Evolutionary conservation across 768 basidiomycete genomes (phyloP), one percentile per base, ranked within the genome.

Genomic region (Mycena amicta): DNA sequence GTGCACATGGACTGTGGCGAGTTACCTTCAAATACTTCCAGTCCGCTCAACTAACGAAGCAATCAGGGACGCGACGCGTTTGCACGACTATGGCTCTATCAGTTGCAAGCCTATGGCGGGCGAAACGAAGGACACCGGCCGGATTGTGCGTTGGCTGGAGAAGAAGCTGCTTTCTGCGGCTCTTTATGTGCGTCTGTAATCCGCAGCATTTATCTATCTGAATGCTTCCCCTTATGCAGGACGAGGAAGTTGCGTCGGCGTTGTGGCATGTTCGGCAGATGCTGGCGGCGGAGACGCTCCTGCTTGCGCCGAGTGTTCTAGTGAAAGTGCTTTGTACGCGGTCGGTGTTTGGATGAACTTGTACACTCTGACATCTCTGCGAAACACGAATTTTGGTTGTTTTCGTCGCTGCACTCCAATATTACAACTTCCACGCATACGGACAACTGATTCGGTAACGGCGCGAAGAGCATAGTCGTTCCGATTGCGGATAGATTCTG

Each of bases 201-300:
- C 18, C 4, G n/a, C 11, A 22, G 23, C 18, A 3, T 45, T n/a
- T n/a, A n/a, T n/a, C 8, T 16, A 37, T 5, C 50, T 18, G n/a
- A 18, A 27, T 22, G 11, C 5, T 31, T 3, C 27, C 26, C 30
- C 16, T 20, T 40, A 31, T 28, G 12, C 20, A 63, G 62, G 53
- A 59, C 27, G 25, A 22, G 1, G 62, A 52, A 18, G 62, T 56
- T 6, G 62, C 58, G 8, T 56, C 54, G 6, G 58, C 62, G 1
- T 25, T 63, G n/a, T 63, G 62, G 59, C 54, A 71, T 65, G 52
- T 57, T 15, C 50, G 62, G 3, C 57, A 70, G 76, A 43, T 63
- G 55, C 39, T 63, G 12, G 47, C 52, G 40, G 20, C 66, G 2
- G 57, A 58, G 11, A 40, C n/a, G n/a, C n/a, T 33, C 4, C 31